These are phyloP conservation scores for Clitopilus passeckerianus DNA, from an alignment of 768 basidiomycete genomes.

Conservation along the genomic window DNA sequence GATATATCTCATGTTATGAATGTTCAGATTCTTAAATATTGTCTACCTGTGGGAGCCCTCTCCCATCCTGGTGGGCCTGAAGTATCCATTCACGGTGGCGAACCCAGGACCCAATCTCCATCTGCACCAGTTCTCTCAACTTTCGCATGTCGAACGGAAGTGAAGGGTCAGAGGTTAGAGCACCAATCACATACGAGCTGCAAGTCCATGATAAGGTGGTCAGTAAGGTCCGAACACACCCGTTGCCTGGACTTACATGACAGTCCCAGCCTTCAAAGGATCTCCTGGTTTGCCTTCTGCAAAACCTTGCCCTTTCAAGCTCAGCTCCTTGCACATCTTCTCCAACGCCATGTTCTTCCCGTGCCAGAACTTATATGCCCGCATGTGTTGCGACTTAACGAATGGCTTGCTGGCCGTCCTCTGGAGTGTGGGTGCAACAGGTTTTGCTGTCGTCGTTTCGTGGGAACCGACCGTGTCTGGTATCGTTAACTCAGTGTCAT, in stretches of 20 bases:
- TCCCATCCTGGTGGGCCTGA: conserved; percentile 7
- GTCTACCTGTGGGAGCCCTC: neutral
- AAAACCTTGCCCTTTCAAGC: conserved; percentile 10
- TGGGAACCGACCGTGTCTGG: neutral
- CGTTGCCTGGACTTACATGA: conserved; percentile 21
- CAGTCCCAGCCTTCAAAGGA: conserved; percentile 20
- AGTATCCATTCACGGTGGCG: conserved; percentile 22
- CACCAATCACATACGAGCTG: conserved; percentile 26
- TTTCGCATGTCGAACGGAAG: conserved; percentile 22
- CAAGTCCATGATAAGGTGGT: neutral
- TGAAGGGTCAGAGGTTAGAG: conserved; percentile 20
- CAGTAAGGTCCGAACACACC: neutral
- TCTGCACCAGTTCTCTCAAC: conserved; percentile 23
- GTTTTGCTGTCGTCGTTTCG: neutral
- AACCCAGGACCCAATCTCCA: conserved; percentile 23
- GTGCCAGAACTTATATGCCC: conserved; percentile 30
- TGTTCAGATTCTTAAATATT: neutral
- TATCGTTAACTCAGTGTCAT: neutral
- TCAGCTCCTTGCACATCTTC: conserved; percentile 23
- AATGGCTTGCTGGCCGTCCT: neutral
- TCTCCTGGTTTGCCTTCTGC: conserved; percentile 10
- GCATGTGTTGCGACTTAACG: conserved; percentile 17
- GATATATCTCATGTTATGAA: neutral
- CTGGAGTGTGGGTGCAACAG: neutral
- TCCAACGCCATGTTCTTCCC: conserved; percentile 19